Evolutionary conservation across 164 flowering plant species (phyloP).

Genomic region (Malania oleifera): DNA sequence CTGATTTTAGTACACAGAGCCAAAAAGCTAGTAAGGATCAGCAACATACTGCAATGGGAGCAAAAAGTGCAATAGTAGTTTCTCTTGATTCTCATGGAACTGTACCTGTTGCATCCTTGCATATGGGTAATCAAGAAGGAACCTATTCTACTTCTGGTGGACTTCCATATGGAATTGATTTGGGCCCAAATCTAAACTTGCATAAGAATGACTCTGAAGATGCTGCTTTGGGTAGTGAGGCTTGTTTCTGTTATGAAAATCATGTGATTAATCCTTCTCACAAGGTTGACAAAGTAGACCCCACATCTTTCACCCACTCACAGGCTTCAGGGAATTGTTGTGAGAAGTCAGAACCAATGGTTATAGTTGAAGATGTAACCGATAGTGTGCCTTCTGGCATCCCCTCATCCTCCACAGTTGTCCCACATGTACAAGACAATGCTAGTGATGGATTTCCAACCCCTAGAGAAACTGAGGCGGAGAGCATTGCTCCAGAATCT

Average conservation of each 20-base stretch:
- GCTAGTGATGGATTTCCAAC: conserved; percentile 16
- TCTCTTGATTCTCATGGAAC: conserved; percentile 7
- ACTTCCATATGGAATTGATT: conserved; percentile 7
- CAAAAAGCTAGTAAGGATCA: conserved; percentile 18
- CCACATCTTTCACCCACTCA: conserved; percentile 8
- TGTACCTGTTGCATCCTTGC: conserved; percentile 10
- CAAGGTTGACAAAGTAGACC: conserved; percentile 7
- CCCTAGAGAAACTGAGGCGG: conserved; percentile 31
- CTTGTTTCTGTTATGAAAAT: conserved; percentile 1
- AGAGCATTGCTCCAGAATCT: conserved; percentile 22
- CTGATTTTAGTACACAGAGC: conserved; percentile 18
- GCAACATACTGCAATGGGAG: conserved; percentile 13
- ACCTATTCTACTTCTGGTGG: conserved; percentile 14
- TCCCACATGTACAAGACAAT: conserved; percentile 33
- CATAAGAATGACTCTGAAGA: conserved; percentile 7
- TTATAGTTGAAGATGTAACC: conserved; percentile 59
- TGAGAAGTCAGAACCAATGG: conserved; percentile 18
- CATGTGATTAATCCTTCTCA: conserved; percentile 8
- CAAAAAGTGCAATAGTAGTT: conserved; percentile 11
- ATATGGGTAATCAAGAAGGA: conserved; percentile 13
- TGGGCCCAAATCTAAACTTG: conserved; percentile 9
- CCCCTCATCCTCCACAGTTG: conserved; percentile 21
- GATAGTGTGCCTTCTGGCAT: conserved; percentile 25
- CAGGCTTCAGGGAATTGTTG: conserved; percentile 17
- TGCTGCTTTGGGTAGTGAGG: conserved; percentile 12